Evolutionary conservation across 352 stramenopile species (phyloP).

Genomic region (Globisporangium cylindrosporum): DNA sequence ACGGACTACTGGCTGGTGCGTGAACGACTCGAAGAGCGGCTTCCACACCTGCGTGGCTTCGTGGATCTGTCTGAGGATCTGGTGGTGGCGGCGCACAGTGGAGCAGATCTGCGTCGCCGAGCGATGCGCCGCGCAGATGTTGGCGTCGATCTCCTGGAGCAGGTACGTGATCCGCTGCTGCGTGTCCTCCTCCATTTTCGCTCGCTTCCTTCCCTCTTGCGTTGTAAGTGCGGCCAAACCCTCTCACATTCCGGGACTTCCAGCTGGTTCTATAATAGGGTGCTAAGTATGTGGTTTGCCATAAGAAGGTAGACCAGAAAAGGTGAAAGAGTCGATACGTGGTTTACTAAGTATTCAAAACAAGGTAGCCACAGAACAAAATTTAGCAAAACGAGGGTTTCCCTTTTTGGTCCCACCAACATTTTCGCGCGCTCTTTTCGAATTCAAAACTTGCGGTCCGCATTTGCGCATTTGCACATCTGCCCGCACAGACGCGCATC

Average conservation of each 20-base stretch:
- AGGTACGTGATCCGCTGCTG: conserved; percentile 84
- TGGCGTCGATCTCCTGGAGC: conserved; percentile 82
- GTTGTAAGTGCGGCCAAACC: neutral
- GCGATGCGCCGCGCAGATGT: conserved; percentile 74
- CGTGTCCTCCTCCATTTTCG: conserved; percentile 63
- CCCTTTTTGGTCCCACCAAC: conserved; percentile 4
- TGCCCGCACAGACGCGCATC: neutral
- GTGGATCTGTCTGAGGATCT: conserved; percentile 74
- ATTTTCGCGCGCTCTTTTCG: conserved; percentile 19
- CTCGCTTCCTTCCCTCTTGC: neutral
- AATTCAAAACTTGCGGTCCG: conserved; percentile 21
- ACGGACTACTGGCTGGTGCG: conserved; percentile 39
- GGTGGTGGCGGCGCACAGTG: conserved; percentile 67
- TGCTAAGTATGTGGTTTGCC: neutral
- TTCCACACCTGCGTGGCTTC: conserved; percentile 71
- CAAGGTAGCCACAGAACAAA: neutral
- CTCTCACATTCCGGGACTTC: neutral
- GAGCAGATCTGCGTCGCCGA: conserved; percentile 75
- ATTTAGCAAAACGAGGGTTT: conserved; percentile 15
- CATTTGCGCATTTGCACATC: neutral
- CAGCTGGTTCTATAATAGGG: neutral
- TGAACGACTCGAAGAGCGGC: conserved; percentile 75
- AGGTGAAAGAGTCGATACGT: neutral
- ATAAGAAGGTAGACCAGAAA: neutral
- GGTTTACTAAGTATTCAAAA: neutral